phyloP scores from a whole-genome alignment of 2,329 filamentous ascomycete species.

The Onygena corvina region DNA sequence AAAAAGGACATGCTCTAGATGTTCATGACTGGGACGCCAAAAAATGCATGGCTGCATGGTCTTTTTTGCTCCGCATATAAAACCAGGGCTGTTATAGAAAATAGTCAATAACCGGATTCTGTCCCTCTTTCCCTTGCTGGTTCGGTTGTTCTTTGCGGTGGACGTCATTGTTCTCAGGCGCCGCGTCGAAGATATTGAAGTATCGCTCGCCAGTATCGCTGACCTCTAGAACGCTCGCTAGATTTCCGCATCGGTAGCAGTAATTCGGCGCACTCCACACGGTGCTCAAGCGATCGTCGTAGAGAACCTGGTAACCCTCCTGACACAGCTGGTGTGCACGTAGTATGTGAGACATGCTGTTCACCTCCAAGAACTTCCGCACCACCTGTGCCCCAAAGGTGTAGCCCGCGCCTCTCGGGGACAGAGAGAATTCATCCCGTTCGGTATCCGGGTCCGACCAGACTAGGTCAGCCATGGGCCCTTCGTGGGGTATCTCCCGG shows the following conservation, averaged over 20 bases:
- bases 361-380: slow-evolving; percentile 94
- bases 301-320: slow-evolving; percentile 93
- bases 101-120: slow-evolving; percentile 57
- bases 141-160: slow-evolving; percentile 71
- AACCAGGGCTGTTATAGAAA: slow-evolving; percentile 45
- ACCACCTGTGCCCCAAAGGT: slow-evolving; percentile 97
- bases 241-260: slow-evolving; percentile 89
- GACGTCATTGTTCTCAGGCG: slow-evolving; percentile 76
- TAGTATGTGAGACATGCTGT: slow-evolving; percentile 93
- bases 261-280: slow-evolving; percentile 98
- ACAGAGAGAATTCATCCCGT: slow-evolving; percentile 89
- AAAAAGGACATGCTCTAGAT: background rate
- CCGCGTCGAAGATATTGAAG: slow-evolving; percentile 96
- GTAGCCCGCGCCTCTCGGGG: slow-evolving; percentile 85
- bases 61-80: slow-evolving; percentile 5
- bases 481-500: slow-evolving; percentile 95
- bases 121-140: slow-evolving; percentile 55
- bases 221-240: slow-evolving; percentile 93
- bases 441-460: slow-evolving; percentile 99
- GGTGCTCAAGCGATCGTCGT: slow-evolving; percentile 85
- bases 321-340: slow-evolving; percentile 97
- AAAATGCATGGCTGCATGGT: slow-evolving; percentile 6
- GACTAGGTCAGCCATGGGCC: slow-evolving; percentile 97
- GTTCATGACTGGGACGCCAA: slow-evolving; percentile 15
- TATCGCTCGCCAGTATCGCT: slow-evolving; percentile 84